phyloP scores from a whole-genome alignment of 768 basidiomycete species.

The Kwoniella sp. region DNA sequence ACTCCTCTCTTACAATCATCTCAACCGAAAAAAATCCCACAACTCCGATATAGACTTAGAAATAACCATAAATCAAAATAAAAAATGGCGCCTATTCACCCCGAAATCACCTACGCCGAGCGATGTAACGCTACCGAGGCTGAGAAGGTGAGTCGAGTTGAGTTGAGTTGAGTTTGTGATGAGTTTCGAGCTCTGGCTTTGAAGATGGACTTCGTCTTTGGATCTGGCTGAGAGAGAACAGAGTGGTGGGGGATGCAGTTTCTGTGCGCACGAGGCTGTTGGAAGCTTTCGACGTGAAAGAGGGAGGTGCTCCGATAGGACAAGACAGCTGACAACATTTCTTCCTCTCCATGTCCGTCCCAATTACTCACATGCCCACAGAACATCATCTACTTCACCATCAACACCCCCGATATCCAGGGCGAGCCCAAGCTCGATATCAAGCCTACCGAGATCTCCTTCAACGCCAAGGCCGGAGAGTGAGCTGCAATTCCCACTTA shows the following conservation, averaged over 20 bases:
- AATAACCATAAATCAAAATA: neutral
- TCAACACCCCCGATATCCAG: slow-evolving; percentile 51
- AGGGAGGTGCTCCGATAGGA: too few species aligned
- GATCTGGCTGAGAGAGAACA: too few species aligned
- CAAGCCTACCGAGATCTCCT: slow-evolving; percentile 54
- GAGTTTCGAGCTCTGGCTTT: too few species aligned
- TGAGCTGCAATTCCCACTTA: slow-evolving; percentile 35
- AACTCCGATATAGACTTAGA: neutral
- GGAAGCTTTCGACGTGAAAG: too few species aligned
- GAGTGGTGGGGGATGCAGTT: too few species aligned
- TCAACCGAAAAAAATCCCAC: neutral
- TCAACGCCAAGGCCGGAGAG: slow-evolving; percentile 56
- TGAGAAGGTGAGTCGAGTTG: slow-evolving; percentile 67
- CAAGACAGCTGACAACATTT: too few species aligned
- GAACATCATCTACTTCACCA: slow-evolving; percentile 84
- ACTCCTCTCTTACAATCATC: neutral
- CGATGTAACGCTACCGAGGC: slow-evolving; percentile 70
- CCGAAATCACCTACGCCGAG: slow-evolving; percentile 94
- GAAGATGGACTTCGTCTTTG: too few species aligned
- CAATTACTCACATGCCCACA: slow-evolving; percentile 48
- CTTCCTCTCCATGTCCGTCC: too few species aligned
- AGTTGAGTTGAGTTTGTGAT: too few species aligned
- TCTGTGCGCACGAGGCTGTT: too few species aligned
- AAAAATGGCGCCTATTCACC: slow-evolving; percentile 61
- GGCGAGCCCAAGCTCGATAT: slow-evolving; percentile 55